Conservation (phyloP, 441 rosid species). For the Mallotus japonicus region DNA sequence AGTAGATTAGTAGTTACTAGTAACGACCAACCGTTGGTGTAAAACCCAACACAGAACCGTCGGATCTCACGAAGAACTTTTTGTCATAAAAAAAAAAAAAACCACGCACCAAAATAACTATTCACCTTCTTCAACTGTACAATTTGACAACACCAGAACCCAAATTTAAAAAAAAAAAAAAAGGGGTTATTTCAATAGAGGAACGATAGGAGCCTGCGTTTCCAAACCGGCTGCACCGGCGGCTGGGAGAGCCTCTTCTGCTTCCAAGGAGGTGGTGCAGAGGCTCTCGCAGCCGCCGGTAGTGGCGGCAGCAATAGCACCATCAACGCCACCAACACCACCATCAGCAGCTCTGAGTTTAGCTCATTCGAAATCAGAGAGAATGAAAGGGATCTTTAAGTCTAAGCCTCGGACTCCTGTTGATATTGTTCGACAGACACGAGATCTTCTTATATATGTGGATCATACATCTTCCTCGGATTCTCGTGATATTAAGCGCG, state of each 20-base stretch:
- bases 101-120: not conserved
- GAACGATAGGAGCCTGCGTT: constrained; percentile 61
- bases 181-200: not conserved
- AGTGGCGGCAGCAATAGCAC: constrained; percentile 27
- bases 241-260: constrained; percentile 40
- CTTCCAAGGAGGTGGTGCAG: constrained; percentile 31
- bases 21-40: constrained; percentile 17
- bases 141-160: not conserved
- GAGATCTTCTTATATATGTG: constrained; percentile 71
- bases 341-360: not conserved
- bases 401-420: constrained; percentile 87
- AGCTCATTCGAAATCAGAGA: constrained; percentile 30
- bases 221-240: constrained; percentile 49
- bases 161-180: not conserved
- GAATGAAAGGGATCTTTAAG: constrained; percentile 92
- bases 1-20: not conserved
- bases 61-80: not conserved
- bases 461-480: constrained; percentile 41
- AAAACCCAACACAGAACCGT: constrained; percentile 14
- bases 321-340: constrained; percentile 15
- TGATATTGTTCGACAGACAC: constrained; percentile 84
- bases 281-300: constrained; percentile 42
- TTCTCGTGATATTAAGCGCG: constrained; percentile 63
- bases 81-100: not conserved
- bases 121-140: not conserved